Percentiles rank a stretch among this genome's conserved stretches.
These are phyloP conservation scores for Filobasidium uniguttulatum DNA, from an alignment of 1,284 basidiomycete species.

Conservation along the genomic window DNA sequence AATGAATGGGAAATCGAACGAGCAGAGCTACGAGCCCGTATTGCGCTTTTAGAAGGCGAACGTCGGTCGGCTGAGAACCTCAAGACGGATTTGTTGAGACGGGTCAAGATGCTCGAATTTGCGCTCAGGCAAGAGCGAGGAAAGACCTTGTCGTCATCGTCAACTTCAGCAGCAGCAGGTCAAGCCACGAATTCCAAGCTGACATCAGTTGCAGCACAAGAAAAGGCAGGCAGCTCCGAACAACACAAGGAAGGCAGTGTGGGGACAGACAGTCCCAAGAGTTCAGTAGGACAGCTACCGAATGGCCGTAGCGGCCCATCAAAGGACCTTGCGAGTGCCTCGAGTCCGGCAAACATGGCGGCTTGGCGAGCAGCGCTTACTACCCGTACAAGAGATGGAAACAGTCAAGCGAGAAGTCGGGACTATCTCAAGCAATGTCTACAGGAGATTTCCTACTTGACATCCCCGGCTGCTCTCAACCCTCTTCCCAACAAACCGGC, in stretches of 20 bases:
- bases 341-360: constrained; percentile 26
- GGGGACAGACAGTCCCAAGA: constrained; percentile 18
- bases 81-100: constrained; percentile 84
- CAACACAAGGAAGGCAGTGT: constrained; percentile 32
- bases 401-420: constrained; percentile 80
- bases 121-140: constrained; percentile 83
- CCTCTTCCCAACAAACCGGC: constrained; percentile 73
- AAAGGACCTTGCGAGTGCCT: neutral
- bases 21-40: constrained; percentile 84
- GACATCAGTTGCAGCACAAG: constrained; percentile 33
- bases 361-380: constrained; percentile 48
- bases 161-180: constrained; percentile 34
- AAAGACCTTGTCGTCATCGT: constrained; percentile 55
- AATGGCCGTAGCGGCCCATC: neutral
- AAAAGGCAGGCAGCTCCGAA: constrained; percentile 18
- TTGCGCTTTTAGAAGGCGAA: constrained; percentile 94
- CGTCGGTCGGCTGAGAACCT: constrained; percentile 91
- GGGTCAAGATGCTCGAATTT: constrained; percentile 99
- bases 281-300: neutral
- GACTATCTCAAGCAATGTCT: constrained; percentile 98
- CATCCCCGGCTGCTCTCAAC: constrained; percentile 91
- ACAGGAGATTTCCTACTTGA: constrained; percentile 95
- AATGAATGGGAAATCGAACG: constrained; percentile 99
- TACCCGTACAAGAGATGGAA: constrained; percentile 67
- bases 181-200: constrained; percentile 32